A percentile compares a stretch with the other conserved stretches of the same genome.
Evolutionary conservation across 352 stramenopile species (phyloP).

Genomic region (Pythium biforme): DNA sequence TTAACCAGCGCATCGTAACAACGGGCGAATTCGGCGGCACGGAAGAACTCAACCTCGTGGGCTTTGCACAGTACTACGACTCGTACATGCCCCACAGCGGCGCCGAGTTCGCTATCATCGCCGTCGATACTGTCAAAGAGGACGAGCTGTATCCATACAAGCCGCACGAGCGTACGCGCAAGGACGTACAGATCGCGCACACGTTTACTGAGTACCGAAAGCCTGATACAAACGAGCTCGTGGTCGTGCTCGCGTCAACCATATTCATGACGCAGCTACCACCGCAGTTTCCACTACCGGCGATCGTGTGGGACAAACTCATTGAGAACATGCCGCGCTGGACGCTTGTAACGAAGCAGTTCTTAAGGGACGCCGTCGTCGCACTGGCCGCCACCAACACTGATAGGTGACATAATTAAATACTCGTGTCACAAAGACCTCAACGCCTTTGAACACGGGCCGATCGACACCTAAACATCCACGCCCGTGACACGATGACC

Average conservation of each 20-base stretch:
- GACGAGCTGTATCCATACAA: constrained; percentile 47
- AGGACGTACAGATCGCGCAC: constrained; percentile 31
- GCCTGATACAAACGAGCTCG: constrained; percentile 6
- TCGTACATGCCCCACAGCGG: constrained; percentile 9
- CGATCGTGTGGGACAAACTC: constrained; percentile 13
- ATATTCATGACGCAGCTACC: constrained; percentile 14
- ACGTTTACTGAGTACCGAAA: constrained; percentile 10
- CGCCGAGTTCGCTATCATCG: constrained; percentile 29
- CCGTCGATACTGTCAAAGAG: constrained; percentile 41
- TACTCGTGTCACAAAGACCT: too few relatives aligned
- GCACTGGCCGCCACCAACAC: neutral
- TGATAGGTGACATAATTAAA: neutral
- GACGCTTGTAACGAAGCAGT: constrained; percentile 15
- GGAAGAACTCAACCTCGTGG: constrained; percentile 40
- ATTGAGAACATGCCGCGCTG: constrained; percentile 17
- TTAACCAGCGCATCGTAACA: constrained; percentile 33
- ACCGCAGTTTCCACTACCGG: constrained; percentile 6
- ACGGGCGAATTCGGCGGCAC: constrained; percentile 21
- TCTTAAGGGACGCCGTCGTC: constrained; percentile 10
- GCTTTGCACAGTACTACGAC: constrained; percentile 16
- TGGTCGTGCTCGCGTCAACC: constrained; percentile 23
- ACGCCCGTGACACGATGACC: too few relatives aligned
- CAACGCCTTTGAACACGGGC: too few relatives aligned
- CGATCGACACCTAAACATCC: too few relatives aligned
- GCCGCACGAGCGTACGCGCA: constrained; percentile 34